A percentile compares a stretch with the other conserved stretches of the same genome.
Evolutionary conservation across 805 yeast genomes (phyloP).

Genomic region (Naumovozyma castellii): DNA sequence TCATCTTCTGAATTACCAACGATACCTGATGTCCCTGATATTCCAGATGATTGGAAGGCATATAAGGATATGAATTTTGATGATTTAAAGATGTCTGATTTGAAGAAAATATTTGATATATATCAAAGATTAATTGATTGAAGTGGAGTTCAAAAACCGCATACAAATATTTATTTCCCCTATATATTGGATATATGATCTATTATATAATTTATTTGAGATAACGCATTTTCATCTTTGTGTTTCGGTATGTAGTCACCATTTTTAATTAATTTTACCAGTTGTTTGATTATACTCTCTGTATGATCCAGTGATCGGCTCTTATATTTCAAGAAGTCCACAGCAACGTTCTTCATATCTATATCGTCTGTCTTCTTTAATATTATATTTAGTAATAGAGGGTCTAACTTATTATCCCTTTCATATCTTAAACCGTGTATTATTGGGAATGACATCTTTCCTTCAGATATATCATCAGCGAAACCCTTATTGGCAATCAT

Average conservation of each 20-base stretch:
- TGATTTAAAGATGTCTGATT: conserved; percentile 22
- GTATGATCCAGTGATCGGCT: conserved; percentile 25
- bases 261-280: conserved; percentile 14
- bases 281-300: conserved; percentile 11
- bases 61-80: conserved; percentile 22
- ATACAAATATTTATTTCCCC: not conserved
- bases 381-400: conserved; percentile 42
- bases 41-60: conserved; percentile 16
- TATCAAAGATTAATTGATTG: conserved; percentile 16
- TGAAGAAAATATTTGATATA: conserved; percentile 24
- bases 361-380: conserved; percentile 42
- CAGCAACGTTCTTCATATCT: conserved; percentile 41
- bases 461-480: conserved; percentile 83
- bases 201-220: conserved; percentile 5
- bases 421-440: conserved; percentile 47
- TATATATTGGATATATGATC: conserved; percentile 5
- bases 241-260: conserved; percentile 17
- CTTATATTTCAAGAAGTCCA: conserved; percentile 36
- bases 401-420: conserved; percentile 10
- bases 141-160: no score
- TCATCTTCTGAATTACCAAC: conserved; percentile 1
- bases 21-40: conserved; percentile 1
- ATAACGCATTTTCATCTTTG: conserved; percentile 2
- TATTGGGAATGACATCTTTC: conserved; percentile 80
- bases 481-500: conserved; percentile 59